Evolutionary conservation across 1,284 basidiomycete genomes (phyloP).

Genomic region (Cystobasidium pallidum): DNA sequence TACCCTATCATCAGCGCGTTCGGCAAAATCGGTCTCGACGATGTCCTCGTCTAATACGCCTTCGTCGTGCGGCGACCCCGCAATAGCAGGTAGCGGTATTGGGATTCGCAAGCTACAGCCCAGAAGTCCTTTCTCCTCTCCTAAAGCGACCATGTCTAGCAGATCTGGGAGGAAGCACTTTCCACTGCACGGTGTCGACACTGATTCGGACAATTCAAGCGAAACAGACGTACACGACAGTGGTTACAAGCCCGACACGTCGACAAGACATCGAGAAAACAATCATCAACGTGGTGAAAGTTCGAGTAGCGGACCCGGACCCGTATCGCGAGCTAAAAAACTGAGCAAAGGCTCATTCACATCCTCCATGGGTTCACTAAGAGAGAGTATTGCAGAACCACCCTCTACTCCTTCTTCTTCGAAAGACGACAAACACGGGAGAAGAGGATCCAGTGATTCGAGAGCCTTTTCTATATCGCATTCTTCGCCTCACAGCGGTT

Average conservation of each 20-base stretch:
- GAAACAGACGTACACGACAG: background rate
- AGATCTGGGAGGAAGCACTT: background rate
- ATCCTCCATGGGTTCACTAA: slow-evolving; percentile 12
- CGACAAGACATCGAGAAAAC: background rate
- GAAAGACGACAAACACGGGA: background rate
- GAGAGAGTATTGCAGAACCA: background rate
- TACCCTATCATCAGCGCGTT: background rate
- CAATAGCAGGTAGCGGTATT: background rate
- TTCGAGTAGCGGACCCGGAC: background rate
- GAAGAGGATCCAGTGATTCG: slow-evolving; percentile 30
- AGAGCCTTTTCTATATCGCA: slow-evolving; percentile 14
- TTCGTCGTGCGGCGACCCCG: background rate
- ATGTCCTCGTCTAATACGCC: background rate
- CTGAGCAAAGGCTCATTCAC: slow-evolving; percentile 23
- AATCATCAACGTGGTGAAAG: background rate
- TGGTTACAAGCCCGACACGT: background rate
- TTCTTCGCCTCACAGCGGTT: background rate
- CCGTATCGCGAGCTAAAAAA: slow-evolving; percentile 8
- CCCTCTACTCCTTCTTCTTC: background rate
- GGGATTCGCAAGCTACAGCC: slow-evolving; percentile 8
- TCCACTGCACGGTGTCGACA: background rate
- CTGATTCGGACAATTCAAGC: background rate
- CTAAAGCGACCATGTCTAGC: background rate
- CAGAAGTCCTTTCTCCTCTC: slow-evolving; percentile 14
- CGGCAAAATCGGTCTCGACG: slow-evolving; percentile 4